These are phyloP conservation scores for Solanum sparsipilum DNA, from an alignment of 257 asterid genomes.

Conservation along the genomic window DNA sequence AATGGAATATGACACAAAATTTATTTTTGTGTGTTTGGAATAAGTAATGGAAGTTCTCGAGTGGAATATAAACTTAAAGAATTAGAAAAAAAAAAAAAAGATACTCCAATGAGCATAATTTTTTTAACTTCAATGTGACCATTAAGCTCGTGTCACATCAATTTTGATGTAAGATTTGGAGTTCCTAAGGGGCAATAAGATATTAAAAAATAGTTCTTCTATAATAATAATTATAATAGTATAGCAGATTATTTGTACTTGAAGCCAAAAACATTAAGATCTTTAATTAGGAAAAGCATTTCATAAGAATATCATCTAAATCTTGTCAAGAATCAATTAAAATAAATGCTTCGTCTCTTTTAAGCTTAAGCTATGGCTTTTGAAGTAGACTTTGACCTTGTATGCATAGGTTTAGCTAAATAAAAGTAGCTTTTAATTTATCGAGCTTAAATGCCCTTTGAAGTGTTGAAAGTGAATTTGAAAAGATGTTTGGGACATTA, in stretches of 20 bases:
- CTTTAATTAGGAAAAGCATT: constrained; percentile 8
- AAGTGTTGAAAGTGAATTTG: neutral
- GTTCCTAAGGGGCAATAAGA: neutral
- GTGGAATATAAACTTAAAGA: neutral
- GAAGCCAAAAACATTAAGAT: neutral
- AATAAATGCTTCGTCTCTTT: constrained; percentile 1
- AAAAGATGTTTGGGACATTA: neutral
- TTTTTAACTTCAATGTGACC: neutral
- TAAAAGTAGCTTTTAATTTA: neutral
- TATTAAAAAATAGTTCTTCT: neutral
- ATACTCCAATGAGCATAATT: neutral
- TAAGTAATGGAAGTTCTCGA: neutral
- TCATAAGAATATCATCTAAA: constrained; percentile 23
- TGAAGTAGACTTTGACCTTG: neutral
- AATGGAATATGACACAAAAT: neutral
- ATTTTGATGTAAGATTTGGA: neutral
- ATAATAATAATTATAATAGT: neutral
- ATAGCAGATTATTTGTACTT: neutral
- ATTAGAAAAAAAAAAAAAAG: neutral
- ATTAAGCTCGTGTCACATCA: neutral
- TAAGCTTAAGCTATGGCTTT: neutral
- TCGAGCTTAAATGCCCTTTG: neutral
- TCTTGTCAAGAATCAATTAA: constrained; percentile 13
- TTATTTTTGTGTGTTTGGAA: neutral
- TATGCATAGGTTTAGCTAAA: neutral